Percentiles rank a stretch among this genome's conserved stretches.
These are phyloP conservation scores for Termitomyces titanicus DNA, from an alignment of 768 basidiomycete genomes.

Conservation along the genomic window DNA sequence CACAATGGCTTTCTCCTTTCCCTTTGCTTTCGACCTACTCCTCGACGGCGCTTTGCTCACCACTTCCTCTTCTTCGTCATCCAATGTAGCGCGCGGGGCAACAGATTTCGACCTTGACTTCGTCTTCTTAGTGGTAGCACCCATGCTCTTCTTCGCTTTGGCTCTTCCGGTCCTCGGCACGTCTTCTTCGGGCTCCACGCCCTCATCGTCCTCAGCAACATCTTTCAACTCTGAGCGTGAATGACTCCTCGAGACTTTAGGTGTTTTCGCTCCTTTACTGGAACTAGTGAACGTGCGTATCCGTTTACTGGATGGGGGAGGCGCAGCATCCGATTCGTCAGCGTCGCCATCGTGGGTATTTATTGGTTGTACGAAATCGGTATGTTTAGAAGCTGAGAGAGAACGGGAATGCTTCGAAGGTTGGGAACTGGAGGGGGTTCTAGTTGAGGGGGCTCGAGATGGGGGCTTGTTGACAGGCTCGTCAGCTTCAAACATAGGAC, in stretches of 20 bases:
- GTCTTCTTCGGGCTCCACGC: conserved; percentile 18
- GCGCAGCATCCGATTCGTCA: conserved; percentile 14
- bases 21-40: conserved; percentile 10
- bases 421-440: conserved; percentile 25
- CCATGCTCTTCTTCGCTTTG: conserved; percentile 10
- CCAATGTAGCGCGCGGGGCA: conserved; percentile 9
- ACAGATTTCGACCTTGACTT: conserved; percentile 22
- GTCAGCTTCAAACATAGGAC: conserved; percentile 36
- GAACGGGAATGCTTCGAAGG: conserved; percentile 24
- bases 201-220: conserved; percentile 22
- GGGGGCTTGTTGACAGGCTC: conserved; percentile 18
- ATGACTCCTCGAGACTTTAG: conserved; percentile 12
- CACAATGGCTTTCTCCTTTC: conserved; percentile 5
- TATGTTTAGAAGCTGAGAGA: conserved; percentile 25
- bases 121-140: conserved; percentile 12
- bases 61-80: conserved; percentile 13
- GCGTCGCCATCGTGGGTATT: conserved; percentile 39
- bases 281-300: conserved; percentile 5
- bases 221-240: conserved; percentile 13
- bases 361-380: conserved; percentile 33
- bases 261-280: conserved; percentile 14
- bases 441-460: conserved; percentile 23
- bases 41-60: conserved; percentile 7
- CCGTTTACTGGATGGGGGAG: conserved; percentile 13
- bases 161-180: conserved; percentile 1